Conservation (phyloP, 2,329 filamentous ascomycete genomes). For the Colletotrichum lentis region DNA sequence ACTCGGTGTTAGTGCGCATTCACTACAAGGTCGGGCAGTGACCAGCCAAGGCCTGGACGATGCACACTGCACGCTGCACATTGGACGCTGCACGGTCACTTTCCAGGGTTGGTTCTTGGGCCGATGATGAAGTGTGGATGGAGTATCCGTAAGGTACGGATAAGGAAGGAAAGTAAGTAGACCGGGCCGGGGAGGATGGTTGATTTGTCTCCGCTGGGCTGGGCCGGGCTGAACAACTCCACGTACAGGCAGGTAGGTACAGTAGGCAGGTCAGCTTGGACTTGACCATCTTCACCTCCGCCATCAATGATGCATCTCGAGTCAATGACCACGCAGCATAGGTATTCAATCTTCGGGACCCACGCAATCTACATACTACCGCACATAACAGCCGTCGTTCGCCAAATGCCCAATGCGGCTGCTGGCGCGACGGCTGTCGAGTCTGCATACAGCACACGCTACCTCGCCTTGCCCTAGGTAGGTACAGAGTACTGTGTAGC, state of each 20-base stretch:
- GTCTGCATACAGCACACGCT: not conserved
- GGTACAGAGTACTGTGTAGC: too few relatives aligned
- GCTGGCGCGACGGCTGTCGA: not conserved
- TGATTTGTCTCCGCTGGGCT: not conserved
- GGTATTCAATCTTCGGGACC: not conserved
- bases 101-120: constrained; percentile 13
- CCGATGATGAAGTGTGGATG: constrained; percentile 26
- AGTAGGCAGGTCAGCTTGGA: not conserved
- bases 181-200: constrained; percentile 22
- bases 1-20: not conserved
- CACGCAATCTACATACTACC: not conserved
- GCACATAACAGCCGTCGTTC: not conserved
- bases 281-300: not conserved
- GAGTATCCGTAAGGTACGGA: too few relatives aligned
- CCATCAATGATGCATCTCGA: not conserved
- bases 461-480: too few relatives aligned
- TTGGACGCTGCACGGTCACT: not conserved
- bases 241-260: not conserved
- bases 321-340: not conserved
- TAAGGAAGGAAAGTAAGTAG: too few relatives aligned
- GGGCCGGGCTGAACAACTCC: not conserved
- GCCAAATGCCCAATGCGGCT: not conserved
- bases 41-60: constrained; percentile 20
- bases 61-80: not conserved
- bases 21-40: constrained; percentile 9